Evolutionary conservation across 108 stramenopile species (phyloP), one percentile per base, ranked within the genome.

Genomic region (Fragilariopsis cylindrus): DNA sequence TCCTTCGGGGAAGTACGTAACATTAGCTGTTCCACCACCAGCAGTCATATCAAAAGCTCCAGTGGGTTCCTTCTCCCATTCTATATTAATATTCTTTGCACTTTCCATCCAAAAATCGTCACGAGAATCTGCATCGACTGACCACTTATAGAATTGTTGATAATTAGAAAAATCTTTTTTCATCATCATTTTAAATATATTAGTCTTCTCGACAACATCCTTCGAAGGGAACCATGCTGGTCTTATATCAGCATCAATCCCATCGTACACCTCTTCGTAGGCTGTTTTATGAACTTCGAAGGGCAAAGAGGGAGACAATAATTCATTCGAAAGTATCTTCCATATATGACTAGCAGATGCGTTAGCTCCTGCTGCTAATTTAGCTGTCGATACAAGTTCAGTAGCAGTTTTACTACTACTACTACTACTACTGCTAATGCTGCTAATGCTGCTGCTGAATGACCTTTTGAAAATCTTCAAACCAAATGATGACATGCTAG

Each of bases 41-140:
- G 58, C 60, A 48, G 46, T 4, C 18, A 54, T 6, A 49, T 73
- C 52, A 49, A 66, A 74, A 18, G 73, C 58, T 13, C 15, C 21
- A 1, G 69, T 42, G 4, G 79, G 79, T 49, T 75, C 45, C n/a
- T 42, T 54, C n/a, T 75, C 69, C 79, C 79, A 80, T 21, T 74
- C 54, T 21, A 80, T 72, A n/a, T 66, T 56, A 1, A 80, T 47
- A 3, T 15, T 52, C 53, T 80, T 65, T 7, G 57, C 44, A 43
- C 58, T 70, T 60, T 62, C 60, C 74, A 72, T 80, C 79, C 79
- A 80, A 71, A 80, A 80, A 13, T 80, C 74, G 44, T 80, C 74
- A 12, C 79, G 67, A 53, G 74, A 53, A 21, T 72, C 56, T 16
- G 48, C 39, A 12, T 40, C 45, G 39, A 80, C 54, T 6, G 74